Evolutionary conservation across 176 grass and related monocot species (phyloP), one percentile per base, ranked within the genome.

Genomic region (Aegilops bicornis): DNA sequence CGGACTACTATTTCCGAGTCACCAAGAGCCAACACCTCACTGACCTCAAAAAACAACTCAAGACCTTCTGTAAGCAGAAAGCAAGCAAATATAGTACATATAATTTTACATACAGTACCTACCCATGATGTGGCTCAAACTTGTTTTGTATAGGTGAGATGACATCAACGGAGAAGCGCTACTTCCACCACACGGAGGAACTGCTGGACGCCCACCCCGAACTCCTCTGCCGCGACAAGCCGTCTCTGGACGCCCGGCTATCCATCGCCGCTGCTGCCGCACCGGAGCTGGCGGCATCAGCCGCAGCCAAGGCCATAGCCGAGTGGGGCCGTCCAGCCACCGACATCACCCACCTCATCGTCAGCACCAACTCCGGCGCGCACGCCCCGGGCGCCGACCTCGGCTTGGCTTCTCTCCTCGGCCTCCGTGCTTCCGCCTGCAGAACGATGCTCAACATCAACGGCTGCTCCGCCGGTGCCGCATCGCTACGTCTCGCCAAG

Each of bases 101-200:
- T 43, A 7, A 39, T 37, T 39, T 36, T 33, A 33, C 32, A 36
- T 7, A 37, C 36, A 37, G 35, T 43, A 43, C 2, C 40, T 43
- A 43, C 40, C 45, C 45, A 48, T 15, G 45, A 15, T 59, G 56
- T 22, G 6, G 56, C 4, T 1, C 4, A 59, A 56, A 19, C 52
- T 59, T 59, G 56, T 22, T 59, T 20, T 3, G 1, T 59, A 7
- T 67, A 86, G 71, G 86, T 24, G 56, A 88, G 13, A 85, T 79
- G 59, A 77, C 63, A 20, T 69, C n/a, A 56, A 88, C 85, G 79
- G 56, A 27, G 24, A 84, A 85, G 27, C 86, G 86, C 24, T 86
- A 89, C 78, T 85, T 91, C 13, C 45, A 48, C 12, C 45, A 48
- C 45, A 48, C 13, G 45, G 45, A 48, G 45, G 45, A 48, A 1